Percentiles rank a stretch among this genome's conserved stretches.
phyloP scores from a whole-genome alignment of 2,329 filamentous ascomycete genomes.

The Amesomyces nigricolor region DNA sequence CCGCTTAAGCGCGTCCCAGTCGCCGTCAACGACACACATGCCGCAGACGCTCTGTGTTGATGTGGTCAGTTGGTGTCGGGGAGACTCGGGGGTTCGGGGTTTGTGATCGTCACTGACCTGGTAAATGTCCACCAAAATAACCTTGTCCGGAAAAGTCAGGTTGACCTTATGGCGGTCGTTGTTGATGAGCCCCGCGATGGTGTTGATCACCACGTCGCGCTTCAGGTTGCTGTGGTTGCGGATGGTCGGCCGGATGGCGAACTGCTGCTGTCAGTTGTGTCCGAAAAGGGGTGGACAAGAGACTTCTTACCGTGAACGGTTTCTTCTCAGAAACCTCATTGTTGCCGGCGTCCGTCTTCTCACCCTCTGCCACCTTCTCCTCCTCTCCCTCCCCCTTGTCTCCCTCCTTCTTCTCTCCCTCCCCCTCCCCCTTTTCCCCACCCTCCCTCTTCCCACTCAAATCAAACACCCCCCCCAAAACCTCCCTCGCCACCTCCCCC shows the following conservation, averaged over 20 bases:
- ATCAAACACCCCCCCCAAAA: slow-evolving; percentile 59
- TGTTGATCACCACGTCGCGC: slow-evolving; percentile 64
- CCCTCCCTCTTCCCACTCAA: slow-evolving; percentile 31
- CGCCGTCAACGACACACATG: slow-evolving; percentile 69
- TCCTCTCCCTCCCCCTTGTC: slow-evolving; percentile 2
- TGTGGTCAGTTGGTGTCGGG: slow-evolving; percentile 7
- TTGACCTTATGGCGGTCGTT: slow-evolving; percentile 64
- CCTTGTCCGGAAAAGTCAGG: slow-evolving; percentile 69
- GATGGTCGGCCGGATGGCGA: slow-evolving; percentile 75
- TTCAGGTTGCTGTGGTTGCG: slow-evolving; percentile 66
- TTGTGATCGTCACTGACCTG: slow-evolving; percentile 48
- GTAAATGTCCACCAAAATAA: slow-evolving; percentile 75
- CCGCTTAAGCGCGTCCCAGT: slow-evolving; percentile 68
- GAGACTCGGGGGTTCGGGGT: background rate
- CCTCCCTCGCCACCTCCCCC: slow-evolving; percentile 56
- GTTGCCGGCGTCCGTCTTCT: background rate
- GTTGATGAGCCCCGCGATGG: slow-evolving; percentile 61
- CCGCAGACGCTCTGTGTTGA: slow-evolving; percentile 56
- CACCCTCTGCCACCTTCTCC: background rate
- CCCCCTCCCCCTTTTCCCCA: slow-evolving; percentile 9
- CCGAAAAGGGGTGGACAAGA: background rate
- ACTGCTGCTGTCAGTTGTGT: slow-evolving; percentile 43
- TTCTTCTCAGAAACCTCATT: slow-evolving; percentile 1
- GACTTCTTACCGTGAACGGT: slow-evolving; percentile 37
- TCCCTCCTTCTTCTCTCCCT: background rate